Conservation (phyloP, 139 green algal species). For the Zygnema circumcarinatum region DNA sequence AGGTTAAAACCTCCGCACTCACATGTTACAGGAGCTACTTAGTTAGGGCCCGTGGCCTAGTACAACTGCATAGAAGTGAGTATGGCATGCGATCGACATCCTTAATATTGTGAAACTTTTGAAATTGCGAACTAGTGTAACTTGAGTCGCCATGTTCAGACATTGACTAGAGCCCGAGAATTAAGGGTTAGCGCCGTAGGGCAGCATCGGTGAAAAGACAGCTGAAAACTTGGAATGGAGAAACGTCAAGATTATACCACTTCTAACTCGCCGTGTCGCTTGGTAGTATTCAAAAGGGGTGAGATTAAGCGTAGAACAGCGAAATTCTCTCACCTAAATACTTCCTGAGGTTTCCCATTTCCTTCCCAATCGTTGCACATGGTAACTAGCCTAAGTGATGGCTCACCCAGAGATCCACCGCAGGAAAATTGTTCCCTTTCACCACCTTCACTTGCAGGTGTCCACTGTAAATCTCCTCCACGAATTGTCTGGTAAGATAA, state of each 20-base stretch:
- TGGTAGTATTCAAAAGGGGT: background rate
- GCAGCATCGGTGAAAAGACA: background rate
- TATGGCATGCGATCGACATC: no score
- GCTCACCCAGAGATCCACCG: slow-evolving; percentile 32
- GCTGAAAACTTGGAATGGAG: background rate
- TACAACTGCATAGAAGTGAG: no score
- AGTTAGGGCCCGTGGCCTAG: no score
- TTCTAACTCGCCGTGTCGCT: background rate
- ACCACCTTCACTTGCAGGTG: slow-evolving; percentile 26
- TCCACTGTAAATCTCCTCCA: slow-evolving; percentile 22
- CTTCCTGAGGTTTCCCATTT: background rate
- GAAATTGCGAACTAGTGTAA: no score
- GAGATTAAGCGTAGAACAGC: background rate
- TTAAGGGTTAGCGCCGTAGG: no score
- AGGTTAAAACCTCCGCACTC: no score
- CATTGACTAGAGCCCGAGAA: no score
- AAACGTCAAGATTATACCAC: background rate
- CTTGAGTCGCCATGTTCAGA: no score
- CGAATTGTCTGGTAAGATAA: background rate
- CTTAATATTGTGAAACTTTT: no score
- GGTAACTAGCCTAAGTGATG: background rate
- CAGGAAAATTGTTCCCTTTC: background rate
- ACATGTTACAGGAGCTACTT: no score
- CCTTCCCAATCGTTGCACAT: background rate
- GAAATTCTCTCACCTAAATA: background rate